Base-by-base conservation (phyloP, 345 rosid genomes). In the Ceriops decandra region DNA sequence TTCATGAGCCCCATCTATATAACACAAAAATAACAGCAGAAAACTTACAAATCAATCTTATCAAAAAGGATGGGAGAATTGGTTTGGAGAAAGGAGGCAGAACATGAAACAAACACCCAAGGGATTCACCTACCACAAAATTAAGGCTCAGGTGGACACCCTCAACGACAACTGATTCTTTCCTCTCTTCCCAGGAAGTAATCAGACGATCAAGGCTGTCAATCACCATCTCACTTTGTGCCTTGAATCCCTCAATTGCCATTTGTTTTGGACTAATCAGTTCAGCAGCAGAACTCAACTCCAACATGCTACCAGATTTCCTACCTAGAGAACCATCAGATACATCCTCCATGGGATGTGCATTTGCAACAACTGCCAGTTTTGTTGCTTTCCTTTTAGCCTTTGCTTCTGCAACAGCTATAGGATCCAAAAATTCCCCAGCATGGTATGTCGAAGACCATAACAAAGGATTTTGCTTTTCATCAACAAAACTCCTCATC, bases 381-480 rank as follows among this genome's bases (percentile, higher is more conserved):
- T 88, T 92, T 72, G 81, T 83, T n/a, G 90, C 98, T 73, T 82
- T 83, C 68, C 69, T 85, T 70, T 82, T 95, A 74, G 88, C 95
- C 78, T 86, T 92, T 15, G 99, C 97, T 76, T 91, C 93, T 0
- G 97, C 96, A 75, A 95, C 97, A 5, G 98, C 99, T 68, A 81
- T 84, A 38, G 87, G 92, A 78, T 95, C 99, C 81, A 95, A 83
- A 75, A 33, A 86, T 59, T 95, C 98, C 57, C 99, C 99, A 35
- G 98, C 99, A 77, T 95, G 99, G 72, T 95, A 95, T 0, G 99
- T 95, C 15, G 99, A 95, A 73, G 99, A 90, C 99, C 99, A 95
- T 6, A 95, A 88, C 67, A 95, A 62, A 66, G 99, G 99, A 72
- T 90, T 86, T 65, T 92, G 80, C 72, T 88, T 95, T 80, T 95